These are phyloP conservation scores for Plasmodium vivax DNA, from an alignment of 169 alveolate genomes.

Conservation along the genomic window DNA sequence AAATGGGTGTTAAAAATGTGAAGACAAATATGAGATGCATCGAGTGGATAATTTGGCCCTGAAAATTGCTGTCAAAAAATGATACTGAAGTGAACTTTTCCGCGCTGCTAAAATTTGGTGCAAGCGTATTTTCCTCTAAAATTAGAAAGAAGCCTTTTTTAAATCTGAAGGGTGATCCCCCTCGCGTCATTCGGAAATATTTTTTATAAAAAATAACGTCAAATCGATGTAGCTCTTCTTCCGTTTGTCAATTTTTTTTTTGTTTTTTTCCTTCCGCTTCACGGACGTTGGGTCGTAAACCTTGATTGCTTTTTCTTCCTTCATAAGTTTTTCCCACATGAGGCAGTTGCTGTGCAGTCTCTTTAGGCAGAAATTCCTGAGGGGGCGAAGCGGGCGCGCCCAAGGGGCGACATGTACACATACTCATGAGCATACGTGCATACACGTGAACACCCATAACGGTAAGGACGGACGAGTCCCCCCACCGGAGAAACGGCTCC, in stretches of 20 bases:
- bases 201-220: slow-evolving; percentile 59
- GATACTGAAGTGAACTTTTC: neutral
- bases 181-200: slow-evolving; percentile 40
- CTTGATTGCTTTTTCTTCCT: slow-evolving; percentile 45
- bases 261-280: slow-evolving; percentile 15
- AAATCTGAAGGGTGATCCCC: neutral
- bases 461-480: neutral
- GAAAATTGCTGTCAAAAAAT: neutral
- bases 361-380: slow-evolving; percentile 44
- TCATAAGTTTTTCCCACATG: slow-evolving; percentile 69
- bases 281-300: slow-evolving; percentile 23
- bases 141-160: neutral
- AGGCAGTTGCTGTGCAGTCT: slow-evolving; percentile 42
- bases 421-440: neutral
- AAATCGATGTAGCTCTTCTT: slow-evolving; percentile 74
- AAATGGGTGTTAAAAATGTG: neutral
- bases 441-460: neutral
- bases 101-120: neutral
- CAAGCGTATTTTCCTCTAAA: neutral
- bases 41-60: neutral
- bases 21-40: neutral
- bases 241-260: slow-evolving; percentile 32
- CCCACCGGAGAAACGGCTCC: neutral
- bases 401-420: neutral
- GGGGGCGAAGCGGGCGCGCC: neutral